Evolutionary conservation across 1,284 basidiomycete genomes (phyloP), one percentile per base, ranked within the genome.

Genomic region (Heterobasidion irregulare): DNA sequence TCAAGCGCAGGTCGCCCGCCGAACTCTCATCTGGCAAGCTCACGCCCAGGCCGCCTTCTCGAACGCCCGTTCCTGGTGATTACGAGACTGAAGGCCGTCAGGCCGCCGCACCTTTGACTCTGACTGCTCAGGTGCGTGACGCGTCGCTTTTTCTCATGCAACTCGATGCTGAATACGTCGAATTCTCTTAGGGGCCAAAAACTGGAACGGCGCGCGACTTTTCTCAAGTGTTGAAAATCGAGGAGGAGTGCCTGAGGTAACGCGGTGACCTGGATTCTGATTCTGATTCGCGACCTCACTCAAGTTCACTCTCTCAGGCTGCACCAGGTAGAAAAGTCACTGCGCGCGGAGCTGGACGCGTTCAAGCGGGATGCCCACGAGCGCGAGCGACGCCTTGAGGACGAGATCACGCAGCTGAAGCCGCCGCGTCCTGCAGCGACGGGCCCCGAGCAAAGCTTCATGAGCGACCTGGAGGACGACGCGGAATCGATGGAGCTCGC

Each of bases 401-500:
- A 47, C 10, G 10, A 18, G 18, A 16, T 47, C 34, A 26, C 48
- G 9, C 54, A 52, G 50, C 57, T 55, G 53, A 50, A 60, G 55
- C 36, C 54, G 56, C 26, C 51, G 53, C n/a, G n/a, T n/a, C 12
- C 59, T 38, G 45, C 47, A 9, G 44, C 54, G 9, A 19, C 43
- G 2, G 50, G 44, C 18, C 52, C 47, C 19, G 8, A 26, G 69
- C 68, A 62, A 61, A 60, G 2, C 51, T 55, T 41, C 38, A 41
- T n/a, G 38, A 41, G 38, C n/a, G 38, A 41, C n/a, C 10, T 41
- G 38, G 38, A 41, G 10, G 38, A 72, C 16, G 68, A 69, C 6
- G 77, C 79, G 58, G 65, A 72, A 56, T 76, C 77, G 1, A 82
- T 84, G 81, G 80, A 81, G 45, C 74, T 84, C 9, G 78, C 74